Percentiles rank a stretch among this genome's conserved stretches.
Conservation (phyloP, 192 early-diverging fungal genomes). For the Chytriomyces hyalinus region DNA sequence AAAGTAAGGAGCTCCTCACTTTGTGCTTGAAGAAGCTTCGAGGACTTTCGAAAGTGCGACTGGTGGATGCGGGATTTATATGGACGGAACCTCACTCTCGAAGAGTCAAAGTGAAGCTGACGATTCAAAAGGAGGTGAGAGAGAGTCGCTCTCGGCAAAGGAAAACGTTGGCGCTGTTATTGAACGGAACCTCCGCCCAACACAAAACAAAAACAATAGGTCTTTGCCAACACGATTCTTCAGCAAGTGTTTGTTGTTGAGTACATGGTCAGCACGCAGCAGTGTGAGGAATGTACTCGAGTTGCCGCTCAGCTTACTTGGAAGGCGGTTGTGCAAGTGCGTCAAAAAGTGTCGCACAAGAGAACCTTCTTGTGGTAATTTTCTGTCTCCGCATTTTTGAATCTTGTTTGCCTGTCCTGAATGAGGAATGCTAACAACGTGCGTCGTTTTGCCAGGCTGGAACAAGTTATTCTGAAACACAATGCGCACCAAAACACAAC, state of each 20-base stretch:
- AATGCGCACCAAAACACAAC: slow-evolving; percentile 95
- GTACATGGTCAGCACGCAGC: slow-evolving; percentile 88
- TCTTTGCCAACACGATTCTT: slow-evolving; percentile 91
- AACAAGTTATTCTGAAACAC: slow-evolving; percentile 98
- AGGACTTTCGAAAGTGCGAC: slow-evolving; percentile 88
- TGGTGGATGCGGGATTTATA: slow-evolving; percentile 97
- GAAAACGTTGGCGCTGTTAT: not conserved
- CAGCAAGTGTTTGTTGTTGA: slow-evolving; percentile 97
- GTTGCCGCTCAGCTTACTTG: slow-evolving; percentile 97
- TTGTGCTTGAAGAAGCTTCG: slow-evolving; percentile 92
- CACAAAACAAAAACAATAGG: slow-evolving; percentile 40
- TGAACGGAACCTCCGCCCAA: not conserved
- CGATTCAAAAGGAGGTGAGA: slow-evolving; percentile 94
- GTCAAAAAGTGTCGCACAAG: slow-evolving; percentile 97
- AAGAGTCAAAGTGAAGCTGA: slow-evolving; percentile 95
- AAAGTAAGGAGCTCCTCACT: slow-evolving; percentile 88
- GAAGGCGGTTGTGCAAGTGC: slow-evolving; percentile 96
- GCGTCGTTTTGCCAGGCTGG: slow-evolving; percentile 54
- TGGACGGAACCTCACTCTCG: slow-evolving; percentile 96
- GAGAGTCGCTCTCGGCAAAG: not conserved
- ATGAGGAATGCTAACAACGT: not conserved
- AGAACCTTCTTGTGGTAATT: slow-evolving; percentile 88
- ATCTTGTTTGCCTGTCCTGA: not conserved
- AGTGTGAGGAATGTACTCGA: slow-evolving; percentile 94
- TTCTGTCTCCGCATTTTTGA: too few relatives aligned